phyloP scores from a whole-genome alignment of 2,329 filamentous ascomycete species.

The Ceratocystis colombiana region DNA sequence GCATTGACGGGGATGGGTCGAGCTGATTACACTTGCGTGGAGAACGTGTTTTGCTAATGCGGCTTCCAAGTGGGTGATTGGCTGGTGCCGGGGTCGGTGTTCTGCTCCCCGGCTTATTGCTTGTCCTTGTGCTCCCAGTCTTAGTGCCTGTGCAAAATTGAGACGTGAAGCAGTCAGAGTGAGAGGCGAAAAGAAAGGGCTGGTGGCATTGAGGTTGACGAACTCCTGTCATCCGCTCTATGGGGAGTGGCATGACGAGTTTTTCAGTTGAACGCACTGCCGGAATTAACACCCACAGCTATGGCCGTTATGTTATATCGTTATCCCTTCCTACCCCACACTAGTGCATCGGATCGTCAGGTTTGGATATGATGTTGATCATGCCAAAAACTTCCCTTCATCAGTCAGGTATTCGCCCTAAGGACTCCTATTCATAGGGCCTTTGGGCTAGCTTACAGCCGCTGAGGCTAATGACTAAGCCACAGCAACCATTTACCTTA shows the following conservation, averaged over 20 bases:
- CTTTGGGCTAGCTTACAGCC: too few relatives aligned
- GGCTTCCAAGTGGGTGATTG: not conserved
- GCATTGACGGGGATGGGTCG: not conserved
- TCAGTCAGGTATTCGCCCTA: not conserved
- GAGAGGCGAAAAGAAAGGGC: too few relatives aligned
- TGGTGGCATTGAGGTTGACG: too few relatives aligned
- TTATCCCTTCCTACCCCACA: not conserved
- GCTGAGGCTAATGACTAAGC: too few relatives aligned
- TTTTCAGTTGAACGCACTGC: not conserved
- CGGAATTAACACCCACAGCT: not conserved
- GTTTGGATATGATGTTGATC: not conserved
- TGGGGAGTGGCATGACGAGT: not conserved
- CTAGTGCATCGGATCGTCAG: conserved; percentile 9
- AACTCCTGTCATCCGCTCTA: not conserved
- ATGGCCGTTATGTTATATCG: not conserved
- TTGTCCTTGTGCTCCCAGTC: not conserved
- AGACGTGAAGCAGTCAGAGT: too few relatives aligned
- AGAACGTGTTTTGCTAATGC: not conserved
- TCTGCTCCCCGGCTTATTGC: not conserved
- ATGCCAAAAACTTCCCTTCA: conserved; percentile 10
- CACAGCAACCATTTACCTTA: too few relatives aligned
- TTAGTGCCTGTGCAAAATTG: not conserved
- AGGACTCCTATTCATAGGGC: not conserved
- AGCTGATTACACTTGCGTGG: not conserved
- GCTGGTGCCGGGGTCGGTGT: not conserved